phyloP scores from a whole-genome alignment of 2,329 filamentous ascomycete genomes.

The Akanthomyces lecanii region DNA sequence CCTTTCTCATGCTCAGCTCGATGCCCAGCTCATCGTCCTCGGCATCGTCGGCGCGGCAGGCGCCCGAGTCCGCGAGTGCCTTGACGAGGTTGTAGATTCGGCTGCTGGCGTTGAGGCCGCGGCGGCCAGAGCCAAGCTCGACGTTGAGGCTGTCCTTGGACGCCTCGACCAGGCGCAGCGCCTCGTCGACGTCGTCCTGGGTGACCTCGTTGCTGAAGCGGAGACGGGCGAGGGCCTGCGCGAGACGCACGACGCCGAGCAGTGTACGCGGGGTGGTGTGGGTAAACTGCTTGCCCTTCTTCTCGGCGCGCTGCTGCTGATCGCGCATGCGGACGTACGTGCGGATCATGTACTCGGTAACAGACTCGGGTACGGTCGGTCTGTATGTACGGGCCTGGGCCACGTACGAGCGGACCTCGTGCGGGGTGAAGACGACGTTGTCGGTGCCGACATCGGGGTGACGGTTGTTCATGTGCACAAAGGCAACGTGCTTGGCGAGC shows the following conservation, averaged over 20 bases:
- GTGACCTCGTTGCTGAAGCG: slow-evolving; percentile 82
- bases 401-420: slow-evolving; percentile 94
- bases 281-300: slow-evolving; percentile 84
- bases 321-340: slow-evolving; percentile 94
- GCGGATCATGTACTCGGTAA: slow-evolving; percentile 95
- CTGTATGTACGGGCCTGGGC: slow-evolving; percentile 87
- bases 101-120: slow-evolving; percentile 74
- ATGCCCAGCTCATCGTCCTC: slow-evolving; percentile 49
- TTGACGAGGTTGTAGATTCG: slow-evolving; percentile 96
- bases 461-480: slow-evolving; percentile 93
- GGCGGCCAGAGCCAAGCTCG: slow-evolving; percentile 56
- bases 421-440: slow-evolving; percentile 76
- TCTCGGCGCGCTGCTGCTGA: slow-evolving; percentile 86
- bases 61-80: slow-evolving; percentile 78
- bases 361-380: slow-evolving; percentile 75
- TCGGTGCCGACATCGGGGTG: slow-evolving; percentile 70
- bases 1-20: slow-evolving; percentile 81
- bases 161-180: slow-evolving; percentile 83
- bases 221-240: slow-evolving; percentile 87
- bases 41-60: slow-evolving; percentile 69
- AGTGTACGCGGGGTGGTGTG: slow-evolving; percentile 93
- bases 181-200: slow-evolving; percentile 93
- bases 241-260: slow-evolving; percentile 85
- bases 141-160: slow-evolving; percentile 86
- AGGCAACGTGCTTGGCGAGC: slow-evolving; percentile 89